Evolutionary conservation across 225 moss, liverwort and hornwort species (phyloP).

Genomic region (Bryum argenteum): DNA sequence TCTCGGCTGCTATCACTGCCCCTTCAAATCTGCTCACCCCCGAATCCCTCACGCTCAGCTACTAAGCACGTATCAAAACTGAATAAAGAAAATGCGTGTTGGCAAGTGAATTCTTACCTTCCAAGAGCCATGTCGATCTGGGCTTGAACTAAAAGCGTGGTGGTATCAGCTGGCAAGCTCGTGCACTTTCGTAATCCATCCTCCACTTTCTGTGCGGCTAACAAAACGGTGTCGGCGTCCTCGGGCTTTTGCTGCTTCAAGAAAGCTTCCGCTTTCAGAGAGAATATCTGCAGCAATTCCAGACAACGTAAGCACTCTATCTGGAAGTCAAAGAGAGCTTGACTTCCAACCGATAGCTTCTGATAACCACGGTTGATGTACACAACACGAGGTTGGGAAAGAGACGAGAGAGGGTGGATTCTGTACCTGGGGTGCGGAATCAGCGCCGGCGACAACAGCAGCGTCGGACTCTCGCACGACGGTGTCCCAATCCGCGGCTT

Average conservation of each 20-base stretch:
- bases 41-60: neutral
- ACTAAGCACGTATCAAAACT: neutral
- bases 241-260: conserved; percentile 81
- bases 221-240: conserved; percentile 70
- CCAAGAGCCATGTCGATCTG: conserved; percentile 90
- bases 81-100: too few species aligned
- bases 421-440: conserved; percentile 75
- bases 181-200: conserved; percentile 67
- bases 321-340: conserved; percentile 44
- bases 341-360: conserved; percentile 20
- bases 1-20: conserved; percentile 82
- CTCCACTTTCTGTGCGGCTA: conserved; percentile 74
- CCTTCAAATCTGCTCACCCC: conserved; percentile 73
- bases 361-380: too few species aligned
- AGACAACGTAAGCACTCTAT: conserved; percentile 28
- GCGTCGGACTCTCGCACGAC: conserved; percentile 79
- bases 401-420: neutral
- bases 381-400: too few species aligned
- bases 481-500: conserved; percentile 65
- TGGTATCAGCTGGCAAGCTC: conserved; percentile 60
- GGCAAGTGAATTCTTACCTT: conserved; percentile 44
- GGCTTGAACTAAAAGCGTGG: conserved; percentile 82
- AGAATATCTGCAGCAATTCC: conserved; percentile 57
- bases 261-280: conserved; percentile 86
- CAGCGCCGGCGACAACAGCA: conserved; percentile 89